A percentile compares a stretch with the other conserved stretches of the same genome.
Conservation (phyloP, 2,329 filamentous ascomycete genomes). For the Cladosporium colombiae region DNA sequence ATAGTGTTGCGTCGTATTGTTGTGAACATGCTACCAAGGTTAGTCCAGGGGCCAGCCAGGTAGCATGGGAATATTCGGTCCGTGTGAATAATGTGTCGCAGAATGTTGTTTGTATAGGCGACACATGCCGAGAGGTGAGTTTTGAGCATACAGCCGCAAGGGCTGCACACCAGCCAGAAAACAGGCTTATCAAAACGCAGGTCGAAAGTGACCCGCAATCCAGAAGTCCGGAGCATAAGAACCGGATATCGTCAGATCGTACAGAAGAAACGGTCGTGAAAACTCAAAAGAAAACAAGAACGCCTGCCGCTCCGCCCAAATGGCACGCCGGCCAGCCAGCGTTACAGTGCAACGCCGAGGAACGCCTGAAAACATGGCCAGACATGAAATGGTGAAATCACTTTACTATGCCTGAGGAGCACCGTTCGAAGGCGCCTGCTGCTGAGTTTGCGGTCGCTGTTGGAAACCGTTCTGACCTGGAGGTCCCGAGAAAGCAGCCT, state of each 20-base stretch:
- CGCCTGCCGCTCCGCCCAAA: conserved; percentile 24
- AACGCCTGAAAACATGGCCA: conserved; percentile 14
- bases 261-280: conserved; percentile 21
- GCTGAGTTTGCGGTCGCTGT: conserved; percentile 29
- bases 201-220: conserved; percentile 24
- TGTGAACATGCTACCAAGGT: conserved; percentile 5
- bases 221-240: conserved; percentile 32
- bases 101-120: neutral
- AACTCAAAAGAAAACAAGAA: neutral
- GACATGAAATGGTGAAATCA: neutral
- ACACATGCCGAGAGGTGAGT: conserved; percentile 1
- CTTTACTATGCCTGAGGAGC: conserved; percentile 32
- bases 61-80: neutral
- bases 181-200: conserved; percentile 19
- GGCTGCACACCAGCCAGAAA: conserved; percentile 17
- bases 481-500: conserved; percentile 34
- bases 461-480: conserved; percentile 34
- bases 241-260: conserved; percentile 32
- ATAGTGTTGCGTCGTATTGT: conserved; percentile 1
- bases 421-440: conserved; percentile 32
- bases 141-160: neutral
- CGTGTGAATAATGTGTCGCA: conserved; percentile 4
- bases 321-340: conserved; percentile 32
- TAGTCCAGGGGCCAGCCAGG: neutral
- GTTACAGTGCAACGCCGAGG: conserved; percentile 20